Conservation (phyloP, 495 filamentous ascomycete species). For the Penicillium atrosanguineum region DNA sequence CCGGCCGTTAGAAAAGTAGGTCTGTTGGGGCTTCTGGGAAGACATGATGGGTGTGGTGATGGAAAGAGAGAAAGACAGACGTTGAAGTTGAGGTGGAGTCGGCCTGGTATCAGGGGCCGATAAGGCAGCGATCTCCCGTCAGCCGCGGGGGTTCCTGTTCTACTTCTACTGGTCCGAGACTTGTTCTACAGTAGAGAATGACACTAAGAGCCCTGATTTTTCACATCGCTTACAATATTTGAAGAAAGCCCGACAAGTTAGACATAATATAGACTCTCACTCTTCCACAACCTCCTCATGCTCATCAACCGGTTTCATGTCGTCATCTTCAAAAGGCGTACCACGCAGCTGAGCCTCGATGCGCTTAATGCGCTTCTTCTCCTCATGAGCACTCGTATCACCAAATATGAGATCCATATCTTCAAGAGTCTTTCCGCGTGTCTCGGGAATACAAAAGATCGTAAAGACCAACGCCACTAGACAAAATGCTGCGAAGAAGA, state of each 20-base stretch:
- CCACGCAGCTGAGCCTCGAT: constrained; percentile 65
- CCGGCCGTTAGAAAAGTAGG: constrained; percentile 40
- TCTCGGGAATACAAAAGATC: constrained; percentile 63
- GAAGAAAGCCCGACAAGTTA: background rate
- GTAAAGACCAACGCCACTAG: constrained; percentile 60
- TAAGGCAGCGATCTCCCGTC: background rate
- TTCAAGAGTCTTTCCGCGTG: constrained; percentile 50
- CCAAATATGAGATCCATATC: constrained; percentile 76
- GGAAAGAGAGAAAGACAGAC: background rate
- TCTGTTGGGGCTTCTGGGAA: constrained; percentile 19
- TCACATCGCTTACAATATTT: too few relatives aligned
- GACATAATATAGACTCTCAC: background rate
- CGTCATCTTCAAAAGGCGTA: constrained; percentile 27
- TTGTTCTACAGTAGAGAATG: too few relatives aligned
- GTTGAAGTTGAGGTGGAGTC: constrained; percentile 15
- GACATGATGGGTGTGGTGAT: constrained; percentile 28
- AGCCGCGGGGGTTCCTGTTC: background rate
- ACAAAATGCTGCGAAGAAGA: constrained; percentile 73
- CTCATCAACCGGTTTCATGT: constrained; percentile 25
- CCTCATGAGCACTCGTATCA: constrained; percentile 64
- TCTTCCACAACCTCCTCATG: constrained; percentile 19
- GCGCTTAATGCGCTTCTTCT: constrained; percentile 68
- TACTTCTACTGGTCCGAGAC: too few relatives aligned
- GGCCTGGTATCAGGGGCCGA: constrained; percentile 2
- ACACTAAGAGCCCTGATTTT: too few relatives aligned